phyloP scores from a whole-genome alignment of 2,329 filamentous ascomycete genomes.

The Fusarium aywerte region DNA sequence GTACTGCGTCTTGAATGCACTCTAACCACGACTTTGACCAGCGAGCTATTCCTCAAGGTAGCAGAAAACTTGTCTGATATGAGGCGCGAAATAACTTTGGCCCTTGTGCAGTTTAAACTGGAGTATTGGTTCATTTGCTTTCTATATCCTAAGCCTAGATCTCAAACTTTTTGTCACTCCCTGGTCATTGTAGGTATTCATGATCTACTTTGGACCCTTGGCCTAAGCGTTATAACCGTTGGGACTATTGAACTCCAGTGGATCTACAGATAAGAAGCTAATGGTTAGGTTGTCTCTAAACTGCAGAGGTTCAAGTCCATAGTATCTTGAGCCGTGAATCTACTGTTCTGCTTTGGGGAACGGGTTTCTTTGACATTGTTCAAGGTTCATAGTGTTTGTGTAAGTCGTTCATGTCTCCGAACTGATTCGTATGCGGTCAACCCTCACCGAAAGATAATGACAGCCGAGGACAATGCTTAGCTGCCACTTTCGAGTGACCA shows the following conservation, averaged over 20 bases:
- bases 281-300: background rate
- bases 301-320: background rate
- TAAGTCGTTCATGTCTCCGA: conserved; percentile 15
- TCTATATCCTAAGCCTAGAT: no score
- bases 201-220: conserved; percentile 14
- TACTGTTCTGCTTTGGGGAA: background rate
- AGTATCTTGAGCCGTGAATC: background rate
- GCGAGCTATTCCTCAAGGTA: background rate
- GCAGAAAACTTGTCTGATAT: no score
- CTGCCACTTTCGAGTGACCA: background rate
- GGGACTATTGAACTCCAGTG: background rate
- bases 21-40: conserved; percentile 7
- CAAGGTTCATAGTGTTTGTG: background rate
- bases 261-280: conserved; percentile 1
- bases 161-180: no score
- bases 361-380: background rate
- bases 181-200: background rate
- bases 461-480: background rate
- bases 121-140: no score
- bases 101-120: no score
- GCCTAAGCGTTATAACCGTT: conserved; percentile 17
- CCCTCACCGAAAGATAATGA: background rate
- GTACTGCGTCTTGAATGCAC: conserved; percentile 3
- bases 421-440: background rate
- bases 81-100: no score